A percentile compares a stretch with the other conserved stretches of the same genome.
Evolutionary conservation across 2,329 filamentous ascomycete genomes (phyloP).

Genomic region (Clonostachys sp.): DNA sequence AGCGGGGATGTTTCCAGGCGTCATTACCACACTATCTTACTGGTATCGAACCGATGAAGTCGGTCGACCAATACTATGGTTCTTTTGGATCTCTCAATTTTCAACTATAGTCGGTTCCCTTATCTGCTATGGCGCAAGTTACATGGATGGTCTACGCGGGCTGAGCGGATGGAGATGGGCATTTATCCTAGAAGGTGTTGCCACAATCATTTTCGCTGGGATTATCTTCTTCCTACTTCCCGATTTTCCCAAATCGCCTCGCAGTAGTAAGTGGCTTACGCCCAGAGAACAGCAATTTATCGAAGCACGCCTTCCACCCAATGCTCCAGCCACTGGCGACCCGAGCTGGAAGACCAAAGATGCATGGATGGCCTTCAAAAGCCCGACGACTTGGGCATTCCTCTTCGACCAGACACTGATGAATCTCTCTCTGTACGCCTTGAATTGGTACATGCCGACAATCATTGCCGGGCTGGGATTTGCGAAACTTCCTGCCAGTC

Average conservation of each 20-base stretch:
- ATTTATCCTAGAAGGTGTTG: conserved; percentile 51
- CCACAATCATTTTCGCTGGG: conserved; percentile 55
- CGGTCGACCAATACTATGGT: conserved; percentile 49
- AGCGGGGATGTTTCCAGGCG: conserved; percentile 45
- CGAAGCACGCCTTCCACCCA: conserved; percentile 15
- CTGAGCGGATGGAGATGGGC: conserved; percentile 65
- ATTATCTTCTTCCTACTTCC: conserved; percentile 51
- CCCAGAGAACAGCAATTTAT: conserved; percentile 31
- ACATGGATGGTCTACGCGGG: conserved; percentile 55
- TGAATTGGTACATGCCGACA: conserved; percentile 55
- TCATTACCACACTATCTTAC: conserved; percentile 49
- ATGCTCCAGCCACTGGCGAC: background rate
- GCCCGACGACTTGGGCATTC: conserved; percentile 39
- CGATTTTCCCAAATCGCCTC: conserved; percentile 52
- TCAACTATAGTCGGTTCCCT: conserved; percentile 62
- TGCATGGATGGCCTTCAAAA: conserved; percentile 53
- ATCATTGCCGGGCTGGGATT: conserved; percentile 1
- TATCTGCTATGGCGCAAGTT: conserved; percentile 59
- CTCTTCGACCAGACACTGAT: conserved; percentile 55
- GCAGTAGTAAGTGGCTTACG: conserved; percentile 46
- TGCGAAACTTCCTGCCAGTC: background rate
- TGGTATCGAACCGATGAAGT: conserved; percentile 16
- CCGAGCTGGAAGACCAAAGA: conserved; percentile 15
- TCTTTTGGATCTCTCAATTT: conserved; percentile 56
- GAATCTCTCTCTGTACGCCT: conserved; percentile 65